Base-by-base conservation (phyloP, 257 asterid genomes). In the Nyctanthes arbortristis region DNA sequence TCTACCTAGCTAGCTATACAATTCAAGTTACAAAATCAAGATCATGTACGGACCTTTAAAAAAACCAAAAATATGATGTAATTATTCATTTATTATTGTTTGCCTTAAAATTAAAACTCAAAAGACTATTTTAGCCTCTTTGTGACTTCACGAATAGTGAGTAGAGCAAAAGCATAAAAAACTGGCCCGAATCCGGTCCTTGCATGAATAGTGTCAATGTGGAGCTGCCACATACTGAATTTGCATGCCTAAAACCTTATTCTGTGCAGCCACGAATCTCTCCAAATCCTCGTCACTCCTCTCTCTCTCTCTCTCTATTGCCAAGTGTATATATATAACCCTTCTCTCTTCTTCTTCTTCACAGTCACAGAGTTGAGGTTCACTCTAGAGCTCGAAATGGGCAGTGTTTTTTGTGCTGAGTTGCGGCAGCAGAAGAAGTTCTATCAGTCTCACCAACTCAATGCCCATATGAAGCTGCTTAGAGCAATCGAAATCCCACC, bases 181-280 rank as follows among this genome's bases (percentile, higher is more conserved):
- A 28, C 58, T 29, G 28, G 58, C 58, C 58, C 58, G 9, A 49
- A 20, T 49, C 8, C 2, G 14, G 3, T 18, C 31, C n/a, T 69
- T 80, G 92, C 96, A 86, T 88, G 97, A n/a, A 81, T n/a, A 77
- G 84, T 36, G 72, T 76, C 20, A 61, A 72, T 80, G 31, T 79
- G 66, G 76, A 81, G 90, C 75, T 88, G 95, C 97, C 98, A 92
- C 98, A n/a, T n/a, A n/a, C n/a, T n/a, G n/a, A n/a, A n/a, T n/a
- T n/a, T n/a, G n/a, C n/a, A 88, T 87, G 96, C 81, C 77, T 68
- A 73, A 59, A 81, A n/a, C 85, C 86, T 77, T 78, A 81, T 85
- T 47, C 85, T 78, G 49, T 82, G 75, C 74, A 77, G 98, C 94
- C 98, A 89, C 97, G 98, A 92, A 88, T 63, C 85, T 47, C 66